These are phyloP conservation scores for Peronospora belbahrii DNA, from an alignment of 352 stramenopile genomes.

Conservation along the genomic window DNA sequence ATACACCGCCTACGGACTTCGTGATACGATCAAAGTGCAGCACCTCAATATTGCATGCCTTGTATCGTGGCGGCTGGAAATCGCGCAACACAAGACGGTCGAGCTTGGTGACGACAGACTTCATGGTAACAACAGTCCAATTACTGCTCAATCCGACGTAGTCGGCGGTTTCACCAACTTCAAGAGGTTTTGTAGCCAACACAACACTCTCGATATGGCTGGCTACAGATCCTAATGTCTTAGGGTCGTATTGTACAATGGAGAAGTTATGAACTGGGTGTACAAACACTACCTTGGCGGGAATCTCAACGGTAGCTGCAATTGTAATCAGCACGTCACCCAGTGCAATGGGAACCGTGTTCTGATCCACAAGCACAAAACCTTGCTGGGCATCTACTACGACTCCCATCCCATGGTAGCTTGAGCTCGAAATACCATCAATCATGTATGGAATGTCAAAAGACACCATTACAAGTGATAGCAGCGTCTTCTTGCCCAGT, in stretches of 20 bases:
- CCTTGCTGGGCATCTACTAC: slow-evolving; percentile 78
- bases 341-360: slow-evolving; percentile 85
- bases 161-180: slow-evolving; percentile 69
- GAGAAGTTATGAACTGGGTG: slow-evolving; percentile 91
- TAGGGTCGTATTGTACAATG: slow-evolving; percentile 86
- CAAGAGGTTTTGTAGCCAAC: slow-evolving; percentile 52
- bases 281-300: slow-evolving; percentile 84
- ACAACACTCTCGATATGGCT: slow-evolving; percentile 49
- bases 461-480: slow-evolving; percentile 86
- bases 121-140: slow-evolving; percentile 83
- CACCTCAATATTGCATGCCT: slow-evolving; percentile 78
- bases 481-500: slow-evolving; percentile 61
- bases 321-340: slow-evolving; percentile 86
- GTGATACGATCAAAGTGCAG: slow-evolving; percentile 86
- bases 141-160: slow-evolving; percentile 84
- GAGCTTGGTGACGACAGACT: slow-evolving; percentile 79
- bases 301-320: slow-evolving; percentile 81
- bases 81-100: slow-evolving; percentile 74
- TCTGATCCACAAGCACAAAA: slow-evolving; percentile 90
- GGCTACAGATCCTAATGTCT: slow-evolving; percentile 49
- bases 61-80: slow-evolving; percentile 81
- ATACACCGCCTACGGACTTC: slow-evolving; percentile 78
- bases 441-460: slow-evolving; percentile 90
- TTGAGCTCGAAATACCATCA: slow-evolving; percentile 86
- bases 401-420: slow-evolving; percentile 84